These are phyloP conservation scores for Ascochyta viciae-villosae DNA, from an alignment of 2,329 filamentous ascomycete genomes.

Conservation along the genomic window DNA sequence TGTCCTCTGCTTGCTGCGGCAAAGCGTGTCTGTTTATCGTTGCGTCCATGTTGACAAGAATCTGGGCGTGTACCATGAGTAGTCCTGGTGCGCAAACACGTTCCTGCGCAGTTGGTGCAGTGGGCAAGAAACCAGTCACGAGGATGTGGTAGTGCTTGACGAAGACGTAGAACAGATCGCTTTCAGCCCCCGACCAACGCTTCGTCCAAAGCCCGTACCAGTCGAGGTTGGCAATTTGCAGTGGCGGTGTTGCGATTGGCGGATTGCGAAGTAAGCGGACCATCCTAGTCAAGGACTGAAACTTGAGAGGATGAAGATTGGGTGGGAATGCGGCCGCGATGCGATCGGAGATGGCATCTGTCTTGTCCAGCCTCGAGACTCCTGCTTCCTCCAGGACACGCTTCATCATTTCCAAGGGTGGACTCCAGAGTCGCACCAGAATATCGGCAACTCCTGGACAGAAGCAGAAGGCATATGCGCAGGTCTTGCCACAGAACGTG, in stretches of 20 bases:
- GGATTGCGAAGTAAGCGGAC: slow-evolving; percentile 68
- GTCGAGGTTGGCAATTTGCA: slow-evolving; percentile 74
- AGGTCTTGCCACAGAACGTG: slow-evolving; percentile 87
- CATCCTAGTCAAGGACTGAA: slow-evolving; percentile 67
- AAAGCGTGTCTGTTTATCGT: slow-evolving; percentile 78
- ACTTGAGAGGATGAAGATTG: slow-evolving; percentile 66
- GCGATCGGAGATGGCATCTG: slow-evolving; percentile 61
- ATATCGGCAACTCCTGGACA: slow-evolving; percentile 86
- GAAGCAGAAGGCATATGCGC: slow-evolving; percentile 93
- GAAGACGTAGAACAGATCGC: slow-evolving; percentile 90
- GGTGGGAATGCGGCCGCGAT: slow-evolving; percentile 75
- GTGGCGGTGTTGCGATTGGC: slow-evolving; percentile 63
- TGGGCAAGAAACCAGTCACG: slow-evolving; percentile 66
- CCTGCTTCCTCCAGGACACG: slow-evolving; percentile 75
- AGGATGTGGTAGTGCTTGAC: slow-evolving; percentile 86
- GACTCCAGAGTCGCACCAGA: slow-evolving; percentile 80
- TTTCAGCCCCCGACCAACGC: slow-evolving; percentile 86
- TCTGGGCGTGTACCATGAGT: slow-evolving; percentile 80
- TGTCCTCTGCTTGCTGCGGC: slow-evolving; percentile 44
- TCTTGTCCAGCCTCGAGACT: slow-evolving; percentile 62
- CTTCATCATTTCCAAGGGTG: slow-evolving; percentile 72
- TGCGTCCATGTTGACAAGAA: slow-evolving; percentile 79
- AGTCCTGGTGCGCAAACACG: slow-evolving; percentile 76
- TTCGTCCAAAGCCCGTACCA: slow-evolving; percentile 88
- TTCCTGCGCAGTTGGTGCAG: slow-evolving; percentile 60